Percentiles rank a stretch among this genome's conserved stretches.
Evolutionary conservation across 106 monocot genomes (phyloP).

Genomic region (Platanthera zijinensis): DNA sequence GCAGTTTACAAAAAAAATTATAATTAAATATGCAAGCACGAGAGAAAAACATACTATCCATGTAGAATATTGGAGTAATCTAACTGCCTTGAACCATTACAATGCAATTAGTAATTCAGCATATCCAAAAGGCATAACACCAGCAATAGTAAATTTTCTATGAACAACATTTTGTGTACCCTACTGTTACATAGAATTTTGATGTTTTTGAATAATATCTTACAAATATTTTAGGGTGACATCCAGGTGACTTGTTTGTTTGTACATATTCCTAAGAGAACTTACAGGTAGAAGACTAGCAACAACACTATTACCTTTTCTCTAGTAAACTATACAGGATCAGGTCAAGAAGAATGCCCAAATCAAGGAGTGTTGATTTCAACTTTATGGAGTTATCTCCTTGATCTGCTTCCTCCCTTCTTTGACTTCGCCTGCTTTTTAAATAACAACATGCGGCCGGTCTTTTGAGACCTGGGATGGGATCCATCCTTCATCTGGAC

Average conservation of each 20-base stretch:
- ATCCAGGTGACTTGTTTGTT: neutral
- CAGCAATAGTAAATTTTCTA: neutral
- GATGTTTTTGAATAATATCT: neutral
- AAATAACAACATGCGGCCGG: slow-evolving; percentile 22
- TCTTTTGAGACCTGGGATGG: slow-evolving; percentile 19
- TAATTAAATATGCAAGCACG: neutral
- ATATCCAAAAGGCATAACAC: neutral
- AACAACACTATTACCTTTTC: neutral
- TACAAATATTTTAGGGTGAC: neutral
- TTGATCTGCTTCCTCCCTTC: slow-evolving; percentile 14
- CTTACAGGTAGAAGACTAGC: neutral
- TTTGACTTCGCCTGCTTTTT: slow-evolving; percentile 28
- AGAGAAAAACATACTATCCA: neutral
- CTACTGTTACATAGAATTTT: neutral
- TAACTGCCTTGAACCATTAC: neutral
- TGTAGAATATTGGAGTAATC: neutral
- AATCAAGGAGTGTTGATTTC: neutral
- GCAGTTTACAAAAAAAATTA: neutral
- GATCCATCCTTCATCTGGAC: slow-evolving; percentile 35
- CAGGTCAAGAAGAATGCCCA: neutral
- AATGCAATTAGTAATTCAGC: neutral
- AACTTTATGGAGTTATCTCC: neutral
- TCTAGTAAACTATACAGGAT: neutral
- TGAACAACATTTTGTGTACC: neutral
- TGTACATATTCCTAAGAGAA: neutral